Percentiles rank a stretch among this genome's conserved stretches.
Conservation (phyloP, 2,329 filamentous ascomycete genomes). For the Xylariaceae sp. region DNA sequence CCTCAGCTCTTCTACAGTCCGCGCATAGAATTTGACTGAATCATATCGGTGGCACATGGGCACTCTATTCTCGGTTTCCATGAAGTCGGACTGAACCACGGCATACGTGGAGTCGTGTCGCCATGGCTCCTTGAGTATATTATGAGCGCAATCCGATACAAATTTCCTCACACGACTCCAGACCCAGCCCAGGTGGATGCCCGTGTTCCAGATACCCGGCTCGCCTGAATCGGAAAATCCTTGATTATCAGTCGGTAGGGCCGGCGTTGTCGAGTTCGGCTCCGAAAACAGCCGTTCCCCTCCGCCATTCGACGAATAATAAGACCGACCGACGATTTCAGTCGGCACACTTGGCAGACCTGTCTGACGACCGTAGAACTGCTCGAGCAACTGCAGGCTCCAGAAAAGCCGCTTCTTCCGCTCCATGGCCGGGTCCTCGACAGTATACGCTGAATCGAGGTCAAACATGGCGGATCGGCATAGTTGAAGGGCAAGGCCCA, state of each 20-base stretch:
- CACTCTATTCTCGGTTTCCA: slow-evolving; percentile 23
- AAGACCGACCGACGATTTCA: slow-evolving; percentile 10
- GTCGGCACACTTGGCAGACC: slow-evolving; percentile 12
- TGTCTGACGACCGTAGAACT: slow-evolving; percentile 20
- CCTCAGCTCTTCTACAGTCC: slow-evolving; percentile 18
- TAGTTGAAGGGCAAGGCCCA: slow-evolving; percentile 20
- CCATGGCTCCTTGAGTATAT: slow-evolving; percentile 21
- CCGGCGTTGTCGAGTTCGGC: slow-evolving; percentile 11
- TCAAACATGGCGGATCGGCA: slow-evolving; percentile 21
- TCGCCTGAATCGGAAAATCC: slow-evolving; percentile 14
- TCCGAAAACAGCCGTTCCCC: slow-evolving; percentile 14
- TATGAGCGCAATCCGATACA: slow-evolving; percentile 20
- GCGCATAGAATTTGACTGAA: slow-evolving; percentile 22
- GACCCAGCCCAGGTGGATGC: slow-evolving; percentile 19
- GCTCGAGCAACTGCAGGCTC: slow-evolving; percentile 21
- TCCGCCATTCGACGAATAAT: slow-evolving; percentile 13
- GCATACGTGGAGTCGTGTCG: slow-evolving; percentile 21
- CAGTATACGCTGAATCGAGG: slow-evolving; percentile 16
- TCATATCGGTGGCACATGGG: slow-evolving; percentile 23
- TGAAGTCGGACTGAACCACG: slow-evolving; percentile 21
- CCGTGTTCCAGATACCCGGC: slow-evolving; percentile 20
- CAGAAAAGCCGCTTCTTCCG: slow-evolving; percentile 20
- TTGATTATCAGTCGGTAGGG: slow-evolving; percentile 13
- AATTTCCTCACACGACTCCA: slow-evolving; percentile 23
- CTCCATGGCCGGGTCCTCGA: slow-evolving; percentile 13